Base-by-base conservation (phyloP, 495 filamentous ascomycete genomes). In the Durotheca rogersii region DNA sequence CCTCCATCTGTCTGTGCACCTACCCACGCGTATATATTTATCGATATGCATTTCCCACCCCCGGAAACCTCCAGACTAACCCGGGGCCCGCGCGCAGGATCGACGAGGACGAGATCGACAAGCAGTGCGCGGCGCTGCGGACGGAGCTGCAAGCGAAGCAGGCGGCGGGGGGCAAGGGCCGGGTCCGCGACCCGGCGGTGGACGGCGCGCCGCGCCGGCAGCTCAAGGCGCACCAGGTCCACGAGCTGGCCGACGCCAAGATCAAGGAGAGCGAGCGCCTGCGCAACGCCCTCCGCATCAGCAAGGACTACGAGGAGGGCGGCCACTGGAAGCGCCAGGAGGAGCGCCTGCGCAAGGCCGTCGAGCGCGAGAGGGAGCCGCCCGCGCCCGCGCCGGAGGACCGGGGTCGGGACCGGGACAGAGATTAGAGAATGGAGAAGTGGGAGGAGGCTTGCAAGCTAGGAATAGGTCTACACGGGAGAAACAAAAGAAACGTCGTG, bases 171-270 rank as follows among this genome's bases (percentile, higher is more conserved):
- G n/a, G n/a, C n/a, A n/a, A n/a, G n/a, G n/a, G n/a, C n/a, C n/a
- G n/a, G n/a, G n/a, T n/a, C n/a, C n/a, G n/a, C n/a, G n/a, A n/a
- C n/a, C n/a, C n/a, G 58, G 60, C 27, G 57, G 60, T 11, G 65
- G 58, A 61, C 27, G 57, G 60, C 11, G 65, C 67, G 29, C 66
- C 64, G 65, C 72, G 69, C 57, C 76, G 71, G 58, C 77, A 73
- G 20, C 72, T 96, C 35, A 99, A 96, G 72, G 73, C 81, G 48
- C 90, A 97, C 73, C 89, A 96, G 69, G 91, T 97, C 17, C 93
- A 99, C 79, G 92, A 97, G 71, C 70, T 95, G 59, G 93, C 93
- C 17, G 85, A 90, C 65, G 92, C 91, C 43, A 99, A 99, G 82
- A 91, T 95, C 62, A 85, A 87, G 66, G 92, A 99, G 79, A 95